Evolutionary conservation across 345 rosid species (phyloP), one percentile per base, ranked within the genome.

Genomic region (Sapria himalayana): DNA sequence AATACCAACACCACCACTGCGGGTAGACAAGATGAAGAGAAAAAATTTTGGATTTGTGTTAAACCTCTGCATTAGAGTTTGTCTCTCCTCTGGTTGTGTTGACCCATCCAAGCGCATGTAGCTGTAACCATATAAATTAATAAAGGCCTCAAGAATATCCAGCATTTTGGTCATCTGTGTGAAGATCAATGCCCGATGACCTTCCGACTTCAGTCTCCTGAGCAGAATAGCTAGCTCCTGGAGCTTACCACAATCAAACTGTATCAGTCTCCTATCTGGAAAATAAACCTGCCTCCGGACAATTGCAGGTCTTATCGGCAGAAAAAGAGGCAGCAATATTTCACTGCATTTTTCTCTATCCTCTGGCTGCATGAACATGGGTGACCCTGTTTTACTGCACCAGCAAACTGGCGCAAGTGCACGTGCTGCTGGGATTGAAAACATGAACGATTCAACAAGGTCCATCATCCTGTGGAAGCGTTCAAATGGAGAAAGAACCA

Each of bases 161-260:
- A 91, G 99, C 99, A 91, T 91, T 67, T 80, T 91, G 44, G 99
- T 91, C 99, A 91, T 91, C 64, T 91, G 99, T 33, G 99, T 91
- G 67, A 91, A 91, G 60, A 91, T 84, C 55, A 91, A 62, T 16
- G 93, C 99, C 50, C 95, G 71, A 34, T 91, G 99, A 58, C 99
- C 99, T 54, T 62, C 93, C 45, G 77, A 75, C 61, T 91, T 91
- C 67, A 91, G 59, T 52, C 63, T 77, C 65, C 99, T 76, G 19
- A 91, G 75, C 50, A 91, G 55, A 59, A 69, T 52, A 15, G 92
- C 85, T 57, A 91, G 99, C 73, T 91, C 78, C 65, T 84, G 99
- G 70, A 91, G 56, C 71, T 91, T 91, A 54, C 99, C 99, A 63
- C 99, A 84, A 53, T 91, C 99, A 60, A 91, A 91, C 66, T 91